Evolutionary conservation across 192 early-diverging fungal species (phyloP), one percentile per base, ranked within the genome.

Genomic region (Backusella luteola): DNA sequence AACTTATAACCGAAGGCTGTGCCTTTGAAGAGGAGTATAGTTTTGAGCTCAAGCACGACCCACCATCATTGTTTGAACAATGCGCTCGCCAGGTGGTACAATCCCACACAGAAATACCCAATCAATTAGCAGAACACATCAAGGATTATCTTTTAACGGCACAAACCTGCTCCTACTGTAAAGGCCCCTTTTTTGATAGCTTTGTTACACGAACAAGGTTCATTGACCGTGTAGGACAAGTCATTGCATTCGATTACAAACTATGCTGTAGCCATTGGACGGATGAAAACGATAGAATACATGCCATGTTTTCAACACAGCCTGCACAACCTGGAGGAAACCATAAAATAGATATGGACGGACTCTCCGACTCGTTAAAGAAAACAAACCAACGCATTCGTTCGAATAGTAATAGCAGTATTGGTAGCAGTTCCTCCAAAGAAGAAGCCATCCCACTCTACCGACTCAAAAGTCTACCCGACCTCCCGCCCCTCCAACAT

Each of bases 251-350:
- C 17, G 92, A 94, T 79, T 93, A 93, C 77, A 78, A 83, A 8
- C 81, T 95, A n/a, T 95, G 94, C 75, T 76, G 82, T 34, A 83
- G 90, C 6, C 94, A 95, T 84, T 95, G 93, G 92, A 87, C 88
- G 35, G 86, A 83, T 6, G 92, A 94, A 34, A 67, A 82, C 36
- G 92, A 94, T 70, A 81, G 94, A 15, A 79, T 91, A 34, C 80
- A 83, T 41, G 59, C 84, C 34, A 69, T 95, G 70, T 95, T 95
- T 68, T 66, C 74, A 34, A 42, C 66, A 34, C 59, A 63, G 42
- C 26, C 66, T 19, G 1, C 36, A 39, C 26, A 15, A 46, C 15
- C 23, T 17, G 39, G 32, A 67, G 49, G 42, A 68, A 44, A 29
- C 36, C 35, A 39, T 12, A 9, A 21, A 6, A 63, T 75, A 3